These are phyloP conservation scores for Beta macrorhiza DNA, from an alignment of 179 eudicot species.

Conservation along the genomic window DNA sequence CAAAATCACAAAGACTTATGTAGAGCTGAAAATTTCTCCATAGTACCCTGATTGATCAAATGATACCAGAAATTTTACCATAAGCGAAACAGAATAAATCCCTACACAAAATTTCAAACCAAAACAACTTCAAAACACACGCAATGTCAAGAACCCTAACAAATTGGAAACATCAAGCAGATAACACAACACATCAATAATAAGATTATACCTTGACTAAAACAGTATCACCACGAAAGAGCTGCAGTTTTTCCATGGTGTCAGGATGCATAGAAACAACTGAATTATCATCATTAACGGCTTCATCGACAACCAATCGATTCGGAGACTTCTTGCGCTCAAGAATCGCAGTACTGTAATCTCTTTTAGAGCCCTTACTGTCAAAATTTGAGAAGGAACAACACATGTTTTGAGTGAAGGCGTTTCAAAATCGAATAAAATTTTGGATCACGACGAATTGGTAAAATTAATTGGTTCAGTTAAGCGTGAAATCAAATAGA, in stretches of 20 bases:
- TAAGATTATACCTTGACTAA: not conserved
- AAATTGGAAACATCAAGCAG: not conserved
- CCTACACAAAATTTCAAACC: not conserved
- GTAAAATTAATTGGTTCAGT: not conserved
- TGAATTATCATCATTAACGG: slow-evolving; percentile 8
- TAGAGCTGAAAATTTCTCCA: too few species aligned
- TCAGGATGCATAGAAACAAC: slow-evolving; percentile 12
- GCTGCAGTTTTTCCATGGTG: slow-evolving; percentile 14
- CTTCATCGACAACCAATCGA: slow-evolving; percentile 12
- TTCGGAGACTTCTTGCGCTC: slow-evolving; percentile 13
- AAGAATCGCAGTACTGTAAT: slow-evolving; percentile 8
- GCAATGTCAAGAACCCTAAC: not conserved
- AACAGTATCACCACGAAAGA: slow-evolving; percentile 14
- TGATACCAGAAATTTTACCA: too few species aligned
- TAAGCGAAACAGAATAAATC: too few species aligned
- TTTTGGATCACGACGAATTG: not conserved
- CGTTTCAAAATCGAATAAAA: not conserved
- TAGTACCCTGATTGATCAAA: not conserved
- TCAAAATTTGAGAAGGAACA: not conserved
- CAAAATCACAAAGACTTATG: too few species aligned
- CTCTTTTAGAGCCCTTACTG: not conserved
- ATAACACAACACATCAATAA: not conserved
- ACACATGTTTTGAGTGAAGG: not conserved
- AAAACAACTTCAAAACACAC: not conserved
- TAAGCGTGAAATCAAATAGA: not conserved